A percentile compares a stretch with the other conserved stretches of the same genome.
Conservation (phyloP, 208 protist species). For the Wallacemonas sp. region DNA sequence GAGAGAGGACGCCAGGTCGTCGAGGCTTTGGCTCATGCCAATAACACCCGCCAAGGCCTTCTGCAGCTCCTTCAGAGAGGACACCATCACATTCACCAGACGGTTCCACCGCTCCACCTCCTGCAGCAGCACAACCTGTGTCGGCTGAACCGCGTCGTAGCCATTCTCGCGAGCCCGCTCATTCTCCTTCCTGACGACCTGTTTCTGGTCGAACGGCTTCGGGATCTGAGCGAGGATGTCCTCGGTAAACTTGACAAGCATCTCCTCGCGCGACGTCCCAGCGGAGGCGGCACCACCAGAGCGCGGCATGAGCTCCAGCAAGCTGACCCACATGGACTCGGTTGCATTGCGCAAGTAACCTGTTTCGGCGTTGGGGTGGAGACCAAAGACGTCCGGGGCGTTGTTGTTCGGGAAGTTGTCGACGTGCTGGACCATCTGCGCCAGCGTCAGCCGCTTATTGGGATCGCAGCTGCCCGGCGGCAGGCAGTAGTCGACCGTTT, state of each 20-base stretch:
- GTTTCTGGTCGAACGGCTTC: slow-evolving; percentile 88
- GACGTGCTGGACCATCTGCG: slow-evolving; percentile 92
- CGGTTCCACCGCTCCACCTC: slow-evolving; percentile 98
- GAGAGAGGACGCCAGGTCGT: slow-evolving; percentile 92
- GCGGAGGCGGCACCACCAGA: slow-evolving; percentile 38
- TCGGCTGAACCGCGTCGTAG: slow-evolving; percentile 83
- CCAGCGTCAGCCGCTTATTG: slow-evolving; percentile 62
- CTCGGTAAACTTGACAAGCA: slow-evolving; percentile 85
- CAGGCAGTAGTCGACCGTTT: slow-evolving; percentile 91
- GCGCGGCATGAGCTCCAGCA: slow-evolving; percentile 97
- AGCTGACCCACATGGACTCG: slow-evolving; percentile 93
- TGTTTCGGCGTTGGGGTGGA: slow-evolving; percentile 99
- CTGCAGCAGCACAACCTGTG: slow-evolving; percentile 98
- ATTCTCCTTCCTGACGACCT: slow-evolving; percentile 75
- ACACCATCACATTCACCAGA: slow-evolving; percentile 90
- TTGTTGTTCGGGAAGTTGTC: slow-evolving; percentile 93
- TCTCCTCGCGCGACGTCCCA: slow-evolving; percentile 85
- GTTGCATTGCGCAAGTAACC: slow-evolving; percentile 95
- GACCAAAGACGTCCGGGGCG: slow-evolving; percentile 97
- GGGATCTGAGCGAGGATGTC: slow-evolving; percentile 94
- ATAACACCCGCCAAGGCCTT: slow-evolving; percentile 96
- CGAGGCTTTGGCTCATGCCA: slow-evolving; percentile 97
- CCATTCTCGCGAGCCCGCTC: slow-evolving; percentile 57
- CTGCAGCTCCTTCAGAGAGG: slow-evolving; percentile 94
- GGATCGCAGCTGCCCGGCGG: slow-evolving; percentile 77